Evolutionary conservation across 108 stramenopile species (phyloP).

Genomic region (Skeletonema menzelii): DNA sequence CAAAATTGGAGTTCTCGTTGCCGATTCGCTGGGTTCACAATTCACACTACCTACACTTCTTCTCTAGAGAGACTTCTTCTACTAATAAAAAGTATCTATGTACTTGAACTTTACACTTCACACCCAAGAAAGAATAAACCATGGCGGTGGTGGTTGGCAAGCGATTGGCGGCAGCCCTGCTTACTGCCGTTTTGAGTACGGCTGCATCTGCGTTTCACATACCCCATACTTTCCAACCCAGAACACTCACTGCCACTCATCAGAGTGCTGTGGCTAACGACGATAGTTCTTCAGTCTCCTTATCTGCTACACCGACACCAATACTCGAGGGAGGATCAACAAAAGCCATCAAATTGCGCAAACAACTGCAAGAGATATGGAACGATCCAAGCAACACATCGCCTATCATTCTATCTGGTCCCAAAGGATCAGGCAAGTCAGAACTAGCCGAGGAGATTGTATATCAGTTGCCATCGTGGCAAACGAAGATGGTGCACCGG

Average conservation of each 20-base stretch:
- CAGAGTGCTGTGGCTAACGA: not conserved
- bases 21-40: too few species aligned
- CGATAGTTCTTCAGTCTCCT: not conserved
- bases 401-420: conserved; percentile 33
- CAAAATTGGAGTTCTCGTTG: too few species aligned
- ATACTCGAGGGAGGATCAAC: conserved; percentile 28
- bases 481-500: conserved; percentile 27
- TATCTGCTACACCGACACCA: not conserved
- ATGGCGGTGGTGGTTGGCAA: not conserved
- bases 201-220: not conserved
- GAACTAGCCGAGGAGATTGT: conserved; percentile 36
- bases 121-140: too few species aligned
- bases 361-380: conserved; percentile 40
- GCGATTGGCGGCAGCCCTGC: not conserved
- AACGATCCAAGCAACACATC: conserved; percentile 11
- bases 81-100: too few species aligned
- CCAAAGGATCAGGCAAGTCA: conserved; percentile 30
- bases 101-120: too few species aligned
- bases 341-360: conserved; percentile 26
- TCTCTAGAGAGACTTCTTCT: too few species aligned
- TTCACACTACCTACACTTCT: too few species aligned
- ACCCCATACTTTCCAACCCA: not conserved
- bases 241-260: too few species aligned
- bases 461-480: conserved; percentile 29
- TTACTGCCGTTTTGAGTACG: not conserved